Conservation (phyloP, 371 early-diverging fungal species). For the Apophysomyces ossiformis region DNA sequence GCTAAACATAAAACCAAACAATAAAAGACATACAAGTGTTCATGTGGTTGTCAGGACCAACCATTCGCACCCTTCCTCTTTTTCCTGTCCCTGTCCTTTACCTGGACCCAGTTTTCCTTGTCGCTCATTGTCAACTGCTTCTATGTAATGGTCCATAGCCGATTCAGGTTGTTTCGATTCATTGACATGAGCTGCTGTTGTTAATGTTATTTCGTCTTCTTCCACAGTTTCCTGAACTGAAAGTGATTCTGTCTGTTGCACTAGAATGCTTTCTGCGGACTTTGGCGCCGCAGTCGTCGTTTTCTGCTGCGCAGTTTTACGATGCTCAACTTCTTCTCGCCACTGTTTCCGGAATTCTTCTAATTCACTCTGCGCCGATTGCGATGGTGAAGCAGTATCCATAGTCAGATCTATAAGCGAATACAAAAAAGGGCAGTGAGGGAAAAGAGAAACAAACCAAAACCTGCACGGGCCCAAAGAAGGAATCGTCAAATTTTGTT, state of each 20-base stretch:
- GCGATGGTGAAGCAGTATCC: not conserved
- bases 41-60: not conserved
- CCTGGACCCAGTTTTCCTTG: conserved; percentile 59
- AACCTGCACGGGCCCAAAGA: not conserved
- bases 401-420: not conserved
- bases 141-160: conserved; percentile 55
- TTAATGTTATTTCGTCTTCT: conserved; percentile 13
- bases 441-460: not conserved
- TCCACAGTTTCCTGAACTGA: conserved; percentile 16
- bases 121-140: conserved; percentile 53
- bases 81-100: conserved; percentile 15
- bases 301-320: conserved; percentile 14
- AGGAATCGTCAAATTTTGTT: too few species aligned
- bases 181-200: conserved; percentile 1
- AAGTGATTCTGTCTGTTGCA: conserved; percentile 12
- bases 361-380: conserved; percentile 27
- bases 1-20: conserved; percentile 33
- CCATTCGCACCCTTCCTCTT: not conserved
- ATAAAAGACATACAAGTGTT: not conserved
- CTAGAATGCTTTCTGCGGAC: conserved; percentile 11
- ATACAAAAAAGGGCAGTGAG: not conserved
- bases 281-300: conserved; percentile 14
- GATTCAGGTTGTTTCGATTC: conserved; percentile 12
- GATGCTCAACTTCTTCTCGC: conserved; percentile 44
- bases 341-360: conserved; percentile 54